phyloP scores from a whole-genome alignment of 495 filamentous ascomycete species.

The Usnea hakonensis region DNA sequence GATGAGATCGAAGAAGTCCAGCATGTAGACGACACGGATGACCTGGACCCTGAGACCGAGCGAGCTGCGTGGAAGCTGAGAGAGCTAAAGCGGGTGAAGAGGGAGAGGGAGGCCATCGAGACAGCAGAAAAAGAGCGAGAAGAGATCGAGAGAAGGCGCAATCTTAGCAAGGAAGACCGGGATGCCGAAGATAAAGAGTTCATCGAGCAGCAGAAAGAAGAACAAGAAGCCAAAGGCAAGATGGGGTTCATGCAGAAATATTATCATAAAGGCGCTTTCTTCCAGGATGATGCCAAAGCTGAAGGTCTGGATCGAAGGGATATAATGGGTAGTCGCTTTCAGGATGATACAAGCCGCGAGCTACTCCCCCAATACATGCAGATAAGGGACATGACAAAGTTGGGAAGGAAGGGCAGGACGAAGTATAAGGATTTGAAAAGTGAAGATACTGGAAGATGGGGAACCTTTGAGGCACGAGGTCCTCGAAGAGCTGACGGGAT shows the following conservation, averaged over 20 bases:
- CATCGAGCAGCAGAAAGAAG: conserved; percentile 71
- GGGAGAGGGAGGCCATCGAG: conserved; percentile 80
- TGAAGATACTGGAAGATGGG: conserved; percentile 90
- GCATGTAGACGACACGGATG: conserved; percentile 77
- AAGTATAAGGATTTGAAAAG: conserved; percentile 79
- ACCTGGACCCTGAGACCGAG: conserved; percentile 79
- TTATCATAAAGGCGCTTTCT: conserved; percentile 95
- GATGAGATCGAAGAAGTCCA: conserved; percentile 59
- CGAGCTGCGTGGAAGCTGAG: conserved; percentile 89
- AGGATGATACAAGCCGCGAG: conserved; percentile 72
- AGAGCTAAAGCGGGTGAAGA: conserved; percentile 78
- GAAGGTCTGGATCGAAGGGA: conserved; percentile 68
- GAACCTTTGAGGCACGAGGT: conserved; percentile 50
- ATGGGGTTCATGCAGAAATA: conserved; percentile 93
- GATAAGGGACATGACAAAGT: conserved; percentile 84
- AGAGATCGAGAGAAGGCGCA: conserved; percentile 81
- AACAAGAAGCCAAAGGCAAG: conserved; percentile 77
- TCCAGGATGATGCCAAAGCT: conserved; percentile 66
- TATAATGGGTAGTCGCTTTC: conserved; percentile 70
- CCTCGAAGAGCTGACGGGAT: conserved; percentile 37
- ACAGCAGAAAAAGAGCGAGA: conserved; percentile 74
- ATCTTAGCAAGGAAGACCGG: conserved; percentile 80
- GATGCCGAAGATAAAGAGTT: conserved; percentile 77
- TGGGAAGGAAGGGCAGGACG: conserved; percentile 87
- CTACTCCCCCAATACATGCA: conserved; percentile 88